Percentiles rank a stretch among this genome's conserved stretches.
Evolutionary conservation across 495 filamentous ascomycete genomes (phyloP).

Genomic region (Cudoniella acicularis): DNA sequence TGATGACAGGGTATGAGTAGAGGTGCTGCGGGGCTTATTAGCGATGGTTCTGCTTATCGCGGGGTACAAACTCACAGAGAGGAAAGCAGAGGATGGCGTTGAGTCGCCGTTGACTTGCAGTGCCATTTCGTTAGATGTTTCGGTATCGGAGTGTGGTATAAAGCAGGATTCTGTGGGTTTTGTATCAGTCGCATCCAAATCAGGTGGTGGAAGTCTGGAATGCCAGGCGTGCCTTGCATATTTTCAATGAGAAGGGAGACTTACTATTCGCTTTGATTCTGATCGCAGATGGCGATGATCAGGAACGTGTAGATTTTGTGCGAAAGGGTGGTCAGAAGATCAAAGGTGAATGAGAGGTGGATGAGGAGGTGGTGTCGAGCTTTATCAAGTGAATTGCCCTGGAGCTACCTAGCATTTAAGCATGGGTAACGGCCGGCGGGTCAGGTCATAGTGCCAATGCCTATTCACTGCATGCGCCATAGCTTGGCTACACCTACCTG

Average conservation of each 20-base stretch:
- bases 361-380: neutral
- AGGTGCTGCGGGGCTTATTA: constrained; percentile 59
- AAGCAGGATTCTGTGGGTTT: neutral
- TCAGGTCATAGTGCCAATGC: neutral
- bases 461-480: no score
- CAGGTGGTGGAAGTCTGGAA: neutral
- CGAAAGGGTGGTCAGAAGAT: neutral
- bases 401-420: no score
- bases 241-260: neutral
- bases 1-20: constrained; percentile 77
- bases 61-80: constrained; percentile 50
- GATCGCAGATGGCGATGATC: neutral
- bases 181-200: neutral
- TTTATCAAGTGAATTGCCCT: neutral
- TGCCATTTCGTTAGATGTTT: constrained; percentile 30
- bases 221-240: neutral
- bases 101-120: constrained; percentile 63
- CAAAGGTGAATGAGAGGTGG: neutral
- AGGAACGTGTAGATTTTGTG: neutral
- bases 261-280: neutral
- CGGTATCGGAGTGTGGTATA: constrained; percentile 10
- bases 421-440: neutral
- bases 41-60: constrained; percentile 8
- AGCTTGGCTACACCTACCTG: neutral
- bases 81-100: constrained; percentile 57